phyloP scores from a whole-genome alignment of 2,329 filamentous ascomycete genomes.

The Teratosphaeria destructans region DNA sequence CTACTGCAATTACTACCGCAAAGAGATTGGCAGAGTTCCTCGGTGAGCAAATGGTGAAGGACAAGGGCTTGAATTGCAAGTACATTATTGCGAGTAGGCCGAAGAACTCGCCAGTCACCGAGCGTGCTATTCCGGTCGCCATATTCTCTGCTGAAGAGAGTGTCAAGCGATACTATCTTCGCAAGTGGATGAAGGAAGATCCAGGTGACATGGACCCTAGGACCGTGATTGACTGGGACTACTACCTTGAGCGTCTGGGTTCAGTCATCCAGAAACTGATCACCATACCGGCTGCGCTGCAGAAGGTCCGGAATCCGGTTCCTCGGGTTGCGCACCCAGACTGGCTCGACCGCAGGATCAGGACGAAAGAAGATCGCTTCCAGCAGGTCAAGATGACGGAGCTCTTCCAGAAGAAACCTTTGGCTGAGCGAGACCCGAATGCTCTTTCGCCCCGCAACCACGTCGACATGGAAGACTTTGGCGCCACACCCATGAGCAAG shows the following conservation, averaged over 20 bases:
- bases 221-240: conserved; percentile 87
- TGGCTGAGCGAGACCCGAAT: conserved; percentile 62
- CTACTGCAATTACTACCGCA: conserved; percentile 97
- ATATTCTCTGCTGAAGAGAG: conserved; percentile 91
- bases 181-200: conserved; percentile 93
- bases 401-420: conserved; percentile 63
- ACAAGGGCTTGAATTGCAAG: conserved; percentile 98
- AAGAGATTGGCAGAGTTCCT: conserved; percentile 91
- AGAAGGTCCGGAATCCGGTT: conserved; percentile 90
- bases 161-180: conserved; percentile 78
- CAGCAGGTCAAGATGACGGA: conserved; percentile 99
- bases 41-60: conserved; percentile 97
- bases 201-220: conserved; percentile 83
- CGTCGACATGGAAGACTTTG: conserved; percentile 46
- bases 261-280: conserved; percentile 99
- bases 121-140: conserved; percentile 85
- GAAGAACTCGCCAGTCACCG: conserved; percentile 82
- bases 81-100: conserved; percentile 93
- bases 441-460: conserved; percentile 43
- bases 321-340: conserved; percentile 90
- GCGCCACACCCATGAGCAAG: conserved; percentile 23
- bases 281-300: conserved; percentile 91
- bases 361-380: conserved; percentile 90
- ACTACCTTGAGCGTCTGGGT: conserved; percentile 89
- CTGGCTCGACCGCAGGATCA: conserved; percentile 89